These are phyloP conservation scores for Isabelozyma gotoi DNA, from an alignment of 805 yeast species.

Conservation along the genomic window DNA sequence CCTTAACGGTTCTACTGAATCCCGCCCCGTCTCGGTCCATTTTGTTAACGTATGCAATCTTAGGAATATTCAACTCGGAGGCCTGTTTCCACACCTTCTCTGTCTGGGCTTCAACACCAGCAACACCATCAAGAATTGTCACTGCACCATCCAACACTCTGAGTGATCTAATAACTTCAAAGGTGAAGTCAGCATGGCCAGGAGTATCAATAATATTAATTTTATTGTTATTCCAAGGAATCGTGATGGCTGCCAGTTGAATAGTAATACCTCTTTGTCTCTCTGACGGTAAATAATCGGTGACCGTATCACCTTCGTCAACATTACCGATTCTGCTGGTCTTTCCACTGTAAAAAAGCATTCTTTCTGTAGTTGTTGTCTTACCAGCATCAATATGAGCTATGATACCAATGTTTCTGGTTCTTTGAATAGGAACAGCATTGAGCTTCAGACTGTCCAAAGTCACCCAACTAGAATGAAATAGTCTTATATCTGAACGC, in stretches of 20 bases:
- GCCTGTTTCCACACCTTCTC: conserved; percentile 97
- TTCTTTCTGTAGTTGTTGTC: conserved; percentile 94
- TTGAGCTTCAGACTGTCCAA: background rate
- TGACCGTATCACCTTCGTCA: conserved; percentile 95
- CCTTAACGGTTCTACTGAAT: conserved; percentile 83
- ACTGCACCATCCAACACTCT: conserved; percentile 94
- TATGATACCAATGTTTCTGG: conserved; percentile 90
- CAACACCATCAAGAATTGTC: conserved; percentile 89
- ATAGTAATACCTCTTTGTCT: conserved; percentile 93
- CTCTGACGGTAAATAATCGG: conserved; percentile 88
- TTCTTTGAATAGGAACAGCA: conserved; percentile 17
- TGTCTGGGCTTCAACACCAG: conserved; percentile 98
- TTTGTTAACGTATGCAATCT: conserved; percentile 80
- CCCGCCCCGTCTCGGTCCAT: conserved; percentile 98
- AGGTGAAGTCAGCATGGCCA: conserved; percentile 96
- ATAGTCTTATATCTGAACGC: background rate
- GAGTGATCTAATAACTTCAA: conserved; percentile 87
- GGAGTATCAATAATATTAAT: conserved; percentile 95
- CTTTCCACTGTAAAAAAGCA: conserved; percentile 86
- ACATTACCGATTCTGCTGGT: conserved; percentile 85
- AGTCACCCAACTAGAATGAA: background rate
- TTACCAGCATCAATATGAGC: conserved; percentile 99
- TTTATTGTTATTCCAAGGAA: conserved; percentile 76
- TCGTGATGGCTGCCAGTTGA: conserved; percentile 92
- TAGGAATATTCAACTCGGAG: conserved; percentile 62